phyloP scores from a whole-genome alignment of 352 stramenopile genomes.

The Phytophthora pini region DNA sequence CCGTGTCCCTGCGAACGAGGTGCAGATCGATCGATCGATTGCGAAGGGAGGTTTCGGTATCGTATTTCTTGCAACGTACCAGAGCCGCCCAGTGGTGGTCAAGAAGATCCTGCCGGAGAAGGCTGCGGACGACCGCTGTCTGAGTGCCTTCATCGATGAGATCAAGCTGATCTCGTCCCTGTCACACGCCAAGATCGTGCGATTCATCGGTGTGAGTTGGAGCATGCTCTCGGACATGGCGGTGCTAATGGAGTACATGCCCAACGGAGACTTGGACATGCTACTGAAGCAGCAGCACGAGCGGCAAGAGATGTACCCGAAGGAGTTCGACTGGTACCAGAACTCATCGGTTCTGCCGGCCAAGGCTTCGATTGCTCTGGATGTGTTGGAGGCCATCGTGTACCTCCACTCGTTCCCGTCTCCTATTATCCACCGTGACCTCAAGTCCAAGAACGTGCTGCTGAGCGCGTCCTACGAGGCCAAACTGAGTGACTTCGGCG shows the following conservation, averaged over 20 bases:
- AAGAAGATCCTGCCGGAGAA: constrained; percentile 89
- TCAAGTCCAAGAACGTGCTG: constrained; percentile 84
- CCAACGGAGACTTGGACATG: constrained; percentile 74
- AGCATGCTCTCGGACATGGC: constrained; percentile 87
- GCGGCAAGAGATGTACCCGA: constrained; percentile 45
- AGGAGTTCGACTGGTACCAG: constrained; percentile 77
- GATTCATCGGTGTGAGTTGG: constrained; percentile 86
- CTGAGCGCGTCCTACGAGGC: constrained; percentile 67
- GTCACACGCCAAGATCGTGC: constrained; percentile 80
- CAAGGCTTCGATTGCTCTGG: constrained; percentile 68
- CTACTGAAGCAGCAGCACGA: constrained; percentile 66
- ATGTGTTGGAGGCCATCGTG: constrained; percentile 79
- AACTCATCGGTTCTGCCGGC: constrained; percentile 53
- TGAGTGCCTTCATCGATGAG: constrained; percentile 81
- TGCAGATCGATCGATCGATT: constrained; percentile 66
- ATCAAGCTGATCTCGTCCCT: constrained; percentile 86
- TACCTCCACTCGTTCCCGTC: constrained; percentile 87
- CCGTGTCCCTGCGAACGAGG: constrained; percentile 70
- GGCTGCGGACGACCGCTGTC: constrained; percentile 70
- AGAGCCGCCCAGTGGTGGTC: constrained; percentile 66
- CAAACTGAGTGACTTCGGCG: constrained; percentile 87
- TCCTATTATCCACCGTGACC: constrained; percentile 82
- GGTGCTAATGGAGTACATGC: constrained; percentile 84
- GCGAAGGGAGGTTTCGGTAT: constrained; percentile 81
- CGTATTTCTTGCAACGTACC: constrained; percentile 72